Percentiles rank a stretch among this genome's conserved stretches.
Evolutionary conservation across 352 stramenopile species (phyloP).

Genomic region (Globisporangium echinulatum): DNA sequence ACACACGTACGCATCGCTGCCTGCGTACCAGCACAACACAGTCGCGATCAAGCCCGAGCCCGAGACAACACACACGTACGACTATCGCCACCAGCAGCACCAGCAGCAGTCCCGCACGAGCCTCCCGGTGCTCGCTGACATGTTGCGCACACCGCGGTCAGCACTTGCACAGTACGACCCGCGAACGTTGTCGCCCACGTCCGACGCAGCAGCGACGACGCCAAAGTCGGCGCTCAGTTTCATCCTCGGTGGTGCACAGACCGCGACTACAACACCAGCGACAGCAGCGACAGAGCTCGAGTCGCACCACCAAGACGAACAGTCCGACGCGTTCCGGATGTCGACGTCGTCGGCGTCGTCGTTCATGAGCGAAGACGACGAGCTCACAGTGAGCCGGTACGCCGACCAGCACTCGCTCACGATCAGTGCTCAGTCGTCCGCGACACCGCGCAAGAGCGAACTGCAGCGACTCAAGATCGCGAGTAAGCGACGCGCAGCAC

Average conservation of each 20-base stretch:
- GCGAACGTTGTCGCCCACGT: neutral
- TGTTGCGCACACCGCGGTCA: slow-evolving; percentile 1
- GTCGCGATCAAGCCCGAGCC: slow-evolving; percentile 1
- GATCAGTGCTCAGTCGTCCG: neutral
- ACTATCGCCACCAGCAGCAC: neutral
- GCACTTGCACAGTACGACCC: neutral
- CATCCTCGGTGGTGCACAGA: slow-evolving; percentile 2
- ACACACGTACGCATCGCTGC: neutral
- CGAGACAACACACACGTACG: slow-evolving; percentile 1
- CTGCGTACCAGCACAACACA: neutral
- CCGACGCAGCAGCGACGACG: neutral
- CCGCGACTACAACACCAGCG: neutral
- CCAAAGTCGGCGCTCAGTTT: slow-evolving; percentile 10
- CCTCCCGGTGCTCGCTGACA: slow-evolving; percentile 5
- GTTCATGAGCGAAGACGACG: slow-evolving; percentile 10
- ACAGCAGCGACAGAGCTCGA: neutral
- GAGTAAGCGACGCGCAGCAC: slow-evolving; percentile 1
- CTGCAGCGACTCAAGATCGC: neutral
- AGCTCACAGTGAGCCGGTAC: neutral
- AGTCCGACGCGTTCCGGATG: slow-evolving; percentile 1
- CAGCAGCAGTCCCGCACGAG: neutral
- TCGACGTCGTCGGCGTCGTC: slow-evolving; percentile 2
- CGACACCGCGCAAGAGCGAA: neutral
- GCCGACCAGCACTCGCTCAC: slow-evolving; percentile 2
- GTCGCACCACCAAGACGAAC: neutral